Conservation (phyloP, 1,139 yeast species). For the Yamadazyma diddensiae region DNA sequence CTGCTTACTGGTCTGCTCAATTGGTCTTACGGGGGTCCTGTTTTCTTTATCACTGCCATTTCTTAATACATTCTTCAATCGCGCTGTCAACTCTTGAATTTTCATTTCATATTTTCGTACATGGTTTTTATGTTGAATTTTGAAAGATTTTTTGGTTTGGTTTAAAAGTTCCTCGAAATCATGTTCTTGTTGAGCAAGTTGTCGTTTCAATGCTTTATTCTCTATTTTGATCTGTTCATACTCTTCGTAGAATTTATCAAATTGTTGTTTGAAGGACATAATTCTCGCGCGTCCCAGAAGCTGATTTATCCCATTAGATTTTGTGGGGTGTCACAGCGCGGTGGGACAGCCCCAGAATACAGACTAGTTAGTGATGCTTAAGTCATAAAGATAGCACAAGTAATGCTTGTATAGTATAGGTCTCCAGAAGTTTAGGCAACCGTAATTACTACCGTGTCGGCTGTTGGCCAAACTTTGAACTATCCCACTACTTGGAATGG, state of each 20-base stretch:
- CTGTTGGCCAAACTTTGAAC: too few species aligned
- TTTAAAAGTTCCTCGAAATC: conserved; percentile 8
- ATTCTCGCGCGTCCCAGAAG: not conserved
- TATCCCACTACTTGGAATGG: too few species aligned
- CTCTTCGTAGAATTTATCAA: conserved; percentile 8
- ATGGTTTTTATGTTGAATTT: conserved; percentile 13
- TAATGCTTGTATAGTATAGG: too few species aligned
- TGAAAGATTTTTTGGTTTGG: conserved; percentile 13
- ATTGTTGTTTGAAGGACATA: conserved; percentile 7
- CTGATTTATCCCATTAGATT: too few species aligned
- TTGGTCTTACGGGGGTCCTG: too few species aligned
- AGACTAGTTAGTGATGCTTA: too few species aligned
- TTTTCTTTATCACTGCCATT: conserved; percentile 5
- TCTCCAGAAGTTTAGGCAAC: too few species aligned
- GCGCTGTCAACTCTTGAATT: conserved; percentile 9
- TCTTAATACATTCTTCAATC: conserved; percentile 2
- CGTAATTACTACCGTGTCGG: too few species aligned
- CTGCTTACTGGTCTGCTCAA: too few species aligned
- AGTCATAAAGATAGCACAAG: too few species aligned
- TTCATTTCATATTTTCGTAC: conserved; percentile 12
- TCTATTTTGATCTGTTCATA: conserved; percentile 11
- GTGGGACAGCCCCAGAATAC: too few species aligned
- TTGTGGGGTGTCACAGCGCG: too few species aligned
- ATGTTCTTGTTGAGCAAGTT: conserved; percentile 4
- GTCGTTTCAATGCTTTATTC: conserved; percentile 8